These are phyloP conservation scores for Ophiosphaerella narmari DNA, from an alignment of 2,329 filamentous ascomycete genomes.

Conservation along the genomic window DNA sequence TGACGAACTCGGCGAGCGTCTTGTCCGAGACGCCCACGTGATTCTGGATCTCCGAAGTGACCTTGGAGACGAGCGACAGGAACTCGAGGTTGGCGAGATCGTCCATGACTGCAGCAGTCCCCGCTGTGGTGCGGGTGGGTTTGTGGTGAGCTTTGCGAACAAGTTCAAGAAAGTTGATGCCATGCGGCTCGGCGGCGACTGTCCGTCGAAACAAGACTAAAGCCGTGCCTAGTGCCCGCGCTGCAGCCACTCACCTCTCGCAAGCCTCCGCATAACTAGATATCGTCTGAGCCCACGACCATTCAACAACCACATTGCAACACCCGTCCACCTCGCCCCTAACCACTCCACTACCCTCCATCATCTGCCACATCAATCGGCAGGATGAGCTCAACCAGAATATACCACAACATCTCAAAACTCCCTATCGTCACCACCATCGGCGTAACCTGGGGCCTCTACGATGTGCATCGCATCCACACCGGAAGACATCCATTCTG, in stretches of 20 bases:
- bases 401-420: constrained; percentile 15
- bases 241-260: constrained; percentile 23
- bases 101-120: constrained; percentile 65
- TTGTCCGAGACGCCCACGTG: constrained; percentile 91
- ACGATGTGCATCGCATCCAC: constrained; percentile 32
- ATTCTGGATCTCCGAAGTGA: constrained; percentile 92
- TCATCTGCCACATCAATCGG: constrained; percentile 3
- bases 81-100: constrained; percentile 90
- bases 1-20: constrained; percentile 94
- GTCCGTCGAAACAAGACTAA: background rate
- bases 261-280: constrained; percentile 17
- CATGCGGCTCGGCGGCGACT: background rate
- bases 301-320: background rate
- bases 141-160: background rate
- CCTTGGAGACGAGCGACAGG: constrained; percentile 90
- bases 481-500: constrained; percentile 35
- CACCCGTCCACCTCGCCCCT: background rate
- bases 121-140: background rate
- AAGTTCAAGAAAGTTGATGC: constrained; percentile 10
- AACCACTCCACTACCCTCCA: background rate
- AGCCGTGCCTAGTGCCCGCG: constrained; percentile 4
- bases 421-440: constrained; percentile 18
- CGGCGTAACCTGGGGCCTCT: constrained; percentile 26
- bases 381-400: constrained; percentile 18
- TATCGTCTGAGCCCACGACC: constrained; percentile 1